Evolutionary conservation across 2,329 filamentous ascomycete species (phyloP), one percentile per base, ranked within the genome.

Genomic region (Aspergillus calidoustus): DNA sequence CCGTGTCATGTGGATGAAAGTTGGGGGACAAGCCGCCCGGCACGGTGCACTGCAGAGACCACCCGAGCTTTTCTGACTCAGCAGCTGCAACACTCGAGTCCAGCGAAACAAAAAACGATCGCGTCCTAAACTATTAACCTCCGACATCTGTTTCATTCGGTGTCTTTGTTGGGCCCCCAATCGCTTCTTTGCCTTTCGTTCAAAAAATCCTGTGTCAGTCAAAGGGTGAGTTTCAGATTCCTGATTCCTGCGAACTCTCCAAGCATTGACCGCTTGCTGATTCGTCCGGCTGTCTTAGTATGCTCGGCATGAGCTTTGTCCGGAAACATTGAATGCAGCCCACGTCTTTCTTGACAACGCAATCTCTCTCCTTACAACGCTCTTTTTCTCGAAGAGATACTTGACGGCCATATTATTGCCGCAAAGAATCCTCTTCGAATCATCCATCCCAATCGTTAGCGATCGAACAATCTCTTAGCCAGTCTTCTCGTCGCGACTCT

Each of bases 91-190:
- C 30, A 22, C 2, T 52, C 34, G n/a, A 46, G 48, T 52, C 50
- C 55, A 28, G 17, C 53, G 23, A n/a, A 57, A 41, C 57, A 34
- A 52, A 59, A 62, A 62, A 59, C 41, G 43, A 55, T 38, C 55
- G 55, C 55, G 55, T 57, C 48, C 47, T 38, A 52, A 50, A 49
- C 30, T 31, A n/a, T 41, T 41, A 11, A 47, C 9, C 44, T 47
- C n/a, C n/a, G n/a, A 19, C 44, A 9, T 9, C 3, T 25, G 19
- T 50, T 34, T 50, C 48, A 50, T 30, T 15, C 7, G 8, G 34
- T 41, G 31, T 38, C 31, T 41, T 41, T 41, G 34, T 41, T 41
- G 13, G 23, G 13, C 11, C 25, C 28, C 13, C 48, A 31, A 50
- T 50, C 17, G 4, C 25, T 30, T 5, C 48, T 30, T 5, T 25